A percentile compares a stretch with the other conserved stretches of the same genome.
Conservation (phyloP, 2,329 filamentous ascomycete genomes). For the Tolypocladium sp. region DNA sequence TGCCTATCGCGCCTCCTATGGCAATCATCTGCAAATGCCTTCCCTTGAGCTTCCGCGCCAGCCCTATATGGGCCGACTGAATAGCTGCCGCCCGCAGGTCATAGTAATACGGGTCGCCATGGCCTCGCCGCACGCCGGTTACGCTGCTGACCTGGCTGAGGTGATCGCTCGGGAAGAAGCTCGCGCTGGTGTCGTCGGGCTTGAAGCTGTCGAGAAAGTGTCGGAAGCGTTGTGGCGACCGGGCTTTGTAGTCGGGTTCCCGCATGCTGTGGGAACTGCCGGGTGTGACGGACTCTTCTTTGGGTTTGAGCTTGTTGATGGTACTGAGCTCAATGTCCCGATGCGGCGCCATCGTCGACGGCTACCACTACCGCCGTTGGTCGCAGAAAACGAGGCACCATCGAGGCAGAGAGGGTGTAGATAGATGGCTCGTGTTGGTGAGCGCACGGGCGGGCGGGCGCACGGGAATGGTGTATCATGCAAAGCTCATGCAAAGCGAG, state of each 20-base stretch:
- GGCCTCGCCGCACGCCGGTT: neutral
- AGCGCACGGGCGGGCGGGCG: neutral
- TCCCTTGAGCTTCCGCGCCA: slow-evolving; percentile 70
- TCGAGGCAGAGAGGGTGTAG: neutral
- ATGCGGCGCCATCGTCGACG: slow-evolving; percentile 23
- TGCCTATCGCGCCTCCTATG: slow-evolving; percentile 87
- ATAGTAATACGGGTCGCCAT: slow-evolving; percentile 37
- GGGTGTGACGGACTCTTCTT: slow-evolving; percentile 46
- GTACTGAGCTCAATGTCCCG: slow-evolving; percentile 47
- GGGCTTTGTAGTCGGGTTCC: slow-evolving; percentile 35
- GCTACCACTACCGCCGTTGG: neutral
- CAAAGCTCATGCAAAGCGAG: neutral
- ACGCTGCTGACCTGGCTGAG: slow-evolving; percentile 23
- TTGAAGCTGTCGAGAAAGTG: slow-evolving; percentile 54
- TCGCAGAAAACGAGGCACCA: neutral
- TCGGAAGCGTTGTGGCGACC: slow-evolving; percentile 23
- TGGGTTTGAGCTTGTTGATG: slow-evolving; percentile 45
- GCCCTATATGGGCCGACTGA: slow-evolving; percentile 65
- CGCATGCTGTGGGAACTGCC: slow-evolving; percentile 44
- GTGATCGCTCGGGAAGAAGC: slow-evolving; percentile 36
- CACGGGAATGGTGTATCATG: neutral
- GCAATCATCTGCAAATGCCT: slow-evolving; percentile 96
- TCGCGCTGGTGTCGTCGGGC: slow-evolving; percentile 41
- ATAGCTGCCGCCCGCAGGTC: slow-evolving; percentile 51
- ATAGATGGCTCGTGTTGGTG: neutral